phyloP scores from a whole-genome alignment of 345 rosid species.

The Dovyalis caffra region DNA sequence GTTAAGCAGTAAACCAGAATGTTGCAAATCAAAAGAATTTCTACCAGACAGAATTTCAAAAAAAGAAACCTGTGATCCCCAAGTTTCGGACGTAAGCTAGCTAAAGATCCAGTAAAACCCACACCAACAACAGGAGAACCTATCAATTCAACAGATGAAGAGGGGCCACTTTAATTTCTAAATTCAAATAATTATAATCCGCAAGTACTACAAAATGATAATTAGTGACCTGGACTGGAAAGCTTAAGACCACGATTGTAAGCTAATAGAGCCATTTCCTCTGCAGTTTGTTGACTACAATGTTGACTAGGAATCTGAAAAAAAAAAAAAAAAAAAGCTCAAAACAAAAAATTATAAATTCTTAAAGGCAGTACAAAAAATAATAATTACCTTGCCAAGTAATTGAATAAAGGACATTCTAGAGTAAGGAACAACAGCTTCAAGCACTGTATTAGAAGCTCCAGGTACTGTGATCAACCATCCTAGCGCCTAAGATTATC shows the following conservation, averaged over 20 bases:
- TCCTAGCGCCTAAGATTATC: conserved; percentile 53
- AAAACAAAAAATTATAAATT: background rate
- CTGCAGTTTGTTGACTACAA: conserved; percentile 58
- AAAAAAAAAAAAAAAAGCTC: background rate
- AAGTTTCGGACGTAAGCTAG: conserved; percentile 53
- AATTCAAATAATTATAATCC: background rate
- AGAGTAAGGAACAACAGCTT: conserved; percentile 80
- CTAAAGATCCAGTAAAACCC: conserved; percentile 82
- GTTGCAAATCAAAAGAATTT: background rate
- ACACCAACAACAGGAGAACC: conserved; percentile 81
- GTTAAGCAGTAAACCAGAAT: background rate
- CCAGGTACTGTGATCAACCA: conserved; percentile 85
- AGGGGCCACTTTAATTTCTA: background rate
- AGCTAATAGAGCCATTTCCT: conserved; percentile 75
- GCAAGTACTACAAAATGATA: background rate
- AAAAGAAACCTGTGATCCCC: conserved; percentile 79
- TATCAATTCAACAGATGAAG: conserved; percentile 26
- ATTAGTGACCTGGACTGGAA: conserved; percentile 57
- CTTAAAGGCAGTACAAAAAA: background rate
- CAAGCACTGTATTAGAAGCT: conserved; percentile 84
- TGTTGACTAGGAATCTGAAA: conserved; percentile 59
- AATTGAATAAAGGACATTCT: conserved; percentile 59
- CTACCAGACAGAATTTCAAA: too few species aligned
- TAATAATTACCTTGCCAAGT: conserved; percentile 55
- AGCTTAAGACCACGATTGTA: conserved; percentile 90